Evolutionary conservation across 108 stramenopile genomes (phyloP), one percentile per base, ranked within the genome.

Genomic region (Nitzschia putrida): DNA sequence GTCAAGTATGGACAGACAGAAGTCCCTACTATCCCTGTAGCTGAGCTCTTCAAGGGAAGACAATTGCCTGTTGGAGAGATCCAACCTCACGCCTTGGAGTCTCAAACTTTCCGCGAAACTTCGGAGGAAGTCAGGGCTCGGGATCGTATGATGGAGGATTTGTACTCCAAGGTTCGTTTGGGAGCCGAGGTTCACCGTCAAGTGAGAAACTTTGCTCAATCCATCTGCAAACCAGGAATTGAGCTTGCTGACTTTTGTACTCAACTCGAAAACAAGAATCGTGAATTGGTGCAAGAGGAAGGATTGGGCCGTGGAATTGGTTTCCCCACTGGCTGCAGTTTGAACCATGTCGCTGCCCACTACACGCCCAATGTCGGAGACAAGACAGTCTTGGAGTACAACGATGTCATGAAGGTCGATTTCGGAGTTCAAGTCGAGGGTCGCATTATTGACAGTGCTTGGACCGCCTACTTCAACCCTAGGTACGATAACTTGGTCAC

Each of bases 351-450:
- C 7, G 99, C 99, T 14, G 99, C 99, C 8, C 99, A 98, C 73
- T 99, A 98, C 81, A 98, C 98, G 8, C 99, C 99, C 53, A 99
- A 99, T 72, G 29, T 61, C 18, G 99, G 99, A 0, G 99, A 99
- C 74, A 82, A 95, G 39, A 97, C 96, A 16, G 95, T 95, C 11
- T 77, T 99, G 37, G 44, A 61, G 20, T 90, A 94, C 66, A 93
- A 92, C 70, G 96, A 96, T 80, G 96, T 98, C 20, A 96, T 96
- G 94, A 97, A 97, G 82, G 78, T 99, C 1, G 99, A 99, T 70
- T 99, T 99, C 80, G 99, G 99, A 8, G 96, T 96, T 0, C 99
- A 99, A 73, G 93, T 99, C 57, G 97, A 98, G 61, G 99, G 99
- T 22, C 88, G 97, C 29, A 99, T 99, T 76, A 97, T 99, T 67